Base-by-base conservation (phyloP, 73 alveolate genomes). In the Effrenium voratum region DNA sequence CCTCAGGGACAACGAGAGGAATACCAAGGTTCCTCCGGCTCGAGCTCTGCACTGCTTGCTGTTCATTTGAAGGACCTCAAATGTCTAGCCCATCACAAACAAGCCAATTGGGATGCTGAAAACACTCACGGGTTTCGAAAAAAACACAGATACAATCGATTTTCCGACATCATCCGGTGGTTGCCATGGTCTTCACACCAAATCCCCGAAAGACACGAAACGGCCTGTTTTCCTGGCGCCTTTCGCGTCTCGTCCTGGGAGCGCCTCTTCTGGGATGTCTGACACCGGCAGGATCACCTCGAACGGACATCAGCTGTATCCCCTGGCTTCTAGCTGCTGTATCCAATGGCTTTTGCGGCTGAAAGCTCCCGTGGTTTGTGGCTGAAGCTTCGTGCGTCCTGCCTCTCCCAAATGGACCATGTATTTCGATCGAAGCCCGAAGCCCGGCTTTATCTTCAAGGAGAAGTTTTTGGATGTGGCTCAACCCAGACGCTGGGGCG, bases 181-280 rank as follows among this genome's bases (percentile, higher is more conserved):
- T 57, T 57, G 72, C 16, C 16, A 57, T 57, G 72, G n/a, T 30
- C 72, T 22, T 22, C 82, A 34, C 46, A 6, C 38, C 49, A 72
- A 30, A 28, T 43, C 24, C 32, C n/a, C n/a, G n/a, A n/a, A n/a
- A n/a, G n/a, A n/a, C n/a, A n/a, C n/a, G n/a, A n/a, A n/a, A n/a
- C n/a, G n/a, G n/a, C n/a, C n/a, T n/a, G n/a, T n/a, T n/a, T n/a
- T n/a, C n/a, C n/a, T n/a, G n/a, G n/a, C n/a, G n/a, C n/a, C n/a
- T n/a, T n/a, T n/a, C n/a, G n/a, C n/a, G n/a, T n/a, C n/a, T n/a
- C n/a, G 68, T 44, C 90, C 90, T 79, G 90, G 90, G 32, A 79
- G 90, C 24, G 90, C 90, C 66, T 79, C 90, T 28, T 79, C 90
- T 79, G 90, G 90, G 46, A 79, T 79, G 70, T 79, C 46, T 28